These are phyloP conservation scores for Xylaria sp. DNA, from an alignment of 495 filamentous ascomycete genomes.

Conservation along the genomic window DNA sequence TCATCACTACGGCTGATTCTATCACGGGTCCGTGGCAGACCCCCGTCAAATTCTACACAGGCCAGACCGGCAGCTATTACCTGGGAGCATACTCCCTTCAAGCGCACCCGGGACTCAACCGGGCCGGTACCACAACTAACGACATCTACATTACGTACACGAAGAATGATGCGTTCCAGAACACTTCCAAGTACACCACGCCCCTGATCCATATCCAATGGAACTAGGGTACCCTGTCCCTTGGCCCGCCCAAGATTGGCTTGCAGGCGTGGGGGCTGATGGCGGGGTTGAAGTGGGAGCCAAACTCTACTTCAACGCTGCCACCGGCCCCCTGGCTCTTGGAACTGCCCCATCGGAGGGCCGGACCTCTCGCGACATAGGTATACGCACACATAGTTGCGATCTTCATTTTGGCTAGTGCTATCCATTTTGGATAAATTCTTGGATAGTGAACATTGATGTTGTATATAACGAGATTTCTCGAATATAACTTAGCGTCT, in stretches of 20 bases:
- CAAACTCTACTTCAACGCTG: not conserved
- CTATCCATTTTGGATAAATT: not conserved
- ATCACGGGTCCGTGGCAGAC: conserved; percentile 42
- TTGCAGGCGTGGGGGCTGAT: not conserved
- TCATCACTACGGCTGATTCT: conserved; percentile 42
- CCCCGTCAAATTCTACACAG: conserved; percentile 37
- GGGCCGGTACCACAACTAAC: conserved; percentile 28
- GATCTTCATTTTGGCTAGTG: not conserved
- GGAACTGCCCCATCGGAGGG: not conserved
- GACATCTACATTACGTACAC: conserved; percentile 43
- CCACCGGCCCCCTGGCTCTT: not conserved
- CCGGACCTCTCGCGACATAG: not conserved
- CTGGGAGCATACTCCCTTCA: conserved; percentile 38
- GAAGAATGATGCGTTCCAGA: conserved; percentile 18
- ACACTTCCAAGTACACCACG: not conserved
- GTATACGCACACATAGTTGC: not conserved
- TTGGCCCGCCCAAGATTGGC: not conserved
- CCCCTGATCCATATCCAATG: conserved; percentile 28
- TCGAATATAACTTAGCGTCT: not conserved
- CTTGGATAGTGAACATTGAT: not conserved
- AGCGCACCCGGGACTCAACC: conserved; percentile 38
- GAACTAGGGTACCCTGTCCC: conserved; percentile 12
- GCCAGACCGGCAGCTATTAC: conserved; percentile 26
- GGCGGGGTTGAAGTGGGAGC: not conserved
- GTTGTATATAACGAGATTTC: not conserved